Conservation (phyloP, 768 basidiomycete genomes). For the Lyophyllum decastes region DNA sequence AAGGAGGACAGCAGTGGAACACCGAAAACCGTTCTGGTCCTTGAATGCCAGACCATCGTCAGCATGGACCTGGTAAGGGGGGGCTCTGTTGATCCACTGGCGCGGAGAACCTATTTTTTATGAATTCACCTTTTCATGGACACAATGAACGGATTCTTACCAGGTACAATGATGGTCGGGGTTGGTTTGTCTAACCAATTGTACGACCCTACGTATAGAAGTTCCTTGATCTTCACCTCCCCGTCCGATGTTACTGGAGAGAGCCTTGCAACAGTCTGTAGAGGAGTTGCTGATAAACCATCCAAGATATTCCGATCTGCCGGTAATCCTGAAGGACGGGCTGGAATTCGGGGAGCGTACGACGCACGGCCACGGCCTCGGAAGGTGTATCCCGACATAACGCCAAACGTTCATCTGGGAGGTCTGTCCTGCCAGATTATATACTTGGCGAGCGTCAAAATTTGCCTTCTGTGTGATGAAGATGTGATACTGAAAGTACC, state of each 20-base stretch:
- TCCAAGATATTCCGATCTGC: conserved; percentile 37
- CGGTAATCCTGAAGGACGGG: conserved; percentile 18
- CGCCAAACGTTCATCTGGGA: not conserved
- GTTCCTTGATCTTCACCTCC: conserved; percentile 36
- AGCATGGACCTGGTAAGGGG: conserved; percentile 54
- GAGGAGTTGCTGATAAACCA: conserved; percentile 28
- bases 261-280: conserved; percentile 29
- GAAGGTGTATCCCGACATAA: not conserved
- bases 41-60: conserved; percentile 52
- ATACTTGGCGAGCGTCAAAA: not conserved
- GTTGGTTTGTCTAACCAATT: conserved; percentile 45
- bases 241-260: conserved; percentile 20
- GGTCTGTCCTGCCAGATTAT: not conserved
- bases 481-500: not conserved
- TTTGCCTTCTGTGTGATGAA: not conserved
- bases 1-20: conserved; percentile 37
- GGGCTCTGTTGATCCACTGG: conserved; percentile 45
- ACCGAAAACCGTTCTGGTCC: conserved; percentile 61
- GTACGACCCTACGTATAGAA: conserved; percentile 49
- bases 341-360: not conserved
- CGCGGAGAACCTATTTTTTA: conserved; percentile 45
- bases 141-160: conserved; percentile 27
- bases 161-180: conserved; percentile 57
- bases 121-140: not conserved
- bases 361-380: conserved; percentile 1